Evolutionary conservation across 2,329 filamentous ascomycete species (phyloP), one percentile per base, ranked within the genome.

Genomic region (Leptographium radiaticola): DNA sequence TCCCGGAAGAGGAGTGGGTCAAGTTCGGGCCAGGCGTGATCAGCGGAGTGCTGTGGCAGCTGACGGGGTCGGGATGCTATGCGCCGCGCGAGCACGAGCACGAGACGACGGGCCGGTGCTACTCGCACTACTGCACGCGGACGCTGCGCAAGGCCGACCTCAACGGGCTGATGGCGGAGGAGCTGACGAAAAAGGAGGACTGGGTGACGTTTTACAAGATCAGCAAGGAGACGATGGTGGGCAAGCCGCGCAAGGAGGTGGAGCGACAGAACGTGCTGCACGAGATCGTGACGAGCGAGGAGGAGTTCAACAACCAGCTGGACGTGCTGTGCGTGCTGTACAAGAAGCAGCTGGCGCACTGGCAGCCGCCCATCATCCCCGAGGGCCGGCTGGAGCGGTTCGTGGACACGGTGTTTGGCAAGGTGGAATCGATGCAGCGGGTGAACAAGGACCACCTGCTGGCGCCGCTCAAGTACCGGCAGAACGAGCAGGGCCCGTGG

Each of bases 1-100:
- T 94, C 6, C 83, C 84, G 15, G 91, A 96, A 38, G 93, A 98
- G 67, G 94, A 98, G 70, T 98, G 94, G 93, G 85, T 98, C 59
- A 96, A 94, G 65, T 90, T 97, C 64, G 86, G 88, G 8, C 75
- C 79, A 1, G 88, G 85, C 8, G 80, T 78, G 30, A 81, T 97
- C 63, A 90, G 87, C 25, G 94, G 93, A 54, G 90, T 98, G 6
- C 73, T 98, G 46, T 96, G 87, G 76, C 94, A 98, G 66, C 74
- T 98, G 49, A 95, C 90, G 4, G 89, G 90, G 8, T 81, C 81
- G 25, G 93, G 93, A 15, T 98, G 93, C 65, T 98, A 98, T 67
- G 83, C 91, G 5, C 80, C 88, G 1, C 87, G 84, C 62, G 68
- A 97, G 10, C 93, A 98, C 65, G 77, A 87, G 53, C 68, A 75